Base-by-base conservation (phyloP, 1,139 yeast genomes). In the Protomyces lactucae-debilis region DNA sequence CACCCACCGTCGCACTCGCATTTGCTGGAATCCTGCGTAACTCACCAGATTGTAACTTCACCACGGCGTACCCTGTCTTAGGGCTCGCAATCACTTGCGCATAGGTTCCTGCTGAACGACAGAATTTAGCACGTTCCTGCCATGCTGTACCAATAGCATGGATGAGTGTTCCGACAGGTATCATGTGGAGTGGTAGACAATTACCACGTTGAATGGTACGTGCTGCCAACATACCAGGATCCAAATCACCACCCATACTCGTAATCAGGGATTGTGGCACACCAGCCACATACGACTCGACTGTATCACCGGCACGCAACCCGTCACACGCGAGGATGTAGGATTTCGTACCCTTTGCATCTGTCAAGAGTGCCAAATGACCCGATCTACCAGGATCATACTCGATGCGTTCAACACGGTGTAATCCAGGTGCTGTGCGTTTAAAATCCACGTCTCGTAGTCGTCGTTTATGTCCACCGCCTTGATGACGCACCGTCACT, bases 371-470 rank as follows among this genome's bases (percentile, higher is more conserved):
- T 0, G 99, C 99, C 75, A 93, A 87, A 76, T 93, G 99, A 5
- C 95, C 89, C 4, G 95, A 83, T 79, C 99, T 83, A 73, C 89
- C 89, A 55, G 99, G 99, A 76, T 93, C 99, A 74, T 91, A 90
- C 76, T 93, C 99, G 67, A 93, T 89, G 73, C 99, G 82, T 66
- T 86, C 78, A 25, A 93, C 98, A 25, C 83, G 82, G 71, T 90
- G 95, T 64, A 81, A 82, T 28, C 98, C 99, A 1, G 85, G 76
- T 2, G 75, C 81, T 55, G 76, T 73, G 72, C 99, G 83, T 71
- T 80, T 80, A 73, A 86, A 86, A 76, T 93, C 99, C 36, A 93
- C 82, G 57, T 88, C 75, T 72, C 99, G 83, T 53, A 88, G 83
- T 76, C 99, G 84, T 73, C 91, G 86, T 76, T 88, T 90, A 75